Evolutionary conservation across 192 early-diverging fungal species (phyloP).

Genomic region (Phycomyces blakesleeanus): DNA sequence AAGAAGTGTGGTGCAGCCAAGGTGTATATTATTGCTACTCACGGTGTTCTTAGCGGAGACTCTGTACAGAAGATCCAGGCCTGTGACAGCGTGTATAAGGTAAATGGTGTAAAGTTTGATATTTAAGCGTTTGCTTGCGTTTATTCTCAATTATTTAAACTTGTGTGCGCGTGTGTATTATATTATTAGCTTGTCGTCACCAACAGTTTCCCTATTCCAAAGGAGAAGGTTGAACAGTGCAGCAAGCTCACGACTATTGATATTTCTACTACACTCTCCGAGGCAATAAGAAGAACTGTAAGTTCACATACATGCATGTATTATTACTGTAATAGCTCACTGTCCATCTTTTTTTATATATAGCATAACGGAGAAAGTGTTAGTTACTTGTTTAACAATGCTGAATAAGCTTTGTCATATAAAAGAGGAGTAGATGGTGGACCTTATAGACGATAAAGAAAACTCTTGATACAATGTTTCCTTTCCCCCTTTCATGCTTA

Average conservation of each 20-base stretch:
- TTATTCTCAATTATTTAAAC: not conserved
- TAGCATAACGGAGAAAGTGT: constrained; percentile 38
- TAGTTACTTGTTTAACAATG: constrained; percentile 32
- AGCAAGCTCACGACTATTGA: constrained; percentile 85
- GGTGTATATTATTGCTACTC: constrained; percentile 89
- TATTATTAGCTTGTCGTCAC: constrained; percentile 74
- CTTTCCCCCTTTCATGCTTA: no score
- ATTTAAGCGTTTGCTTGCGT: constrained; percentile 8
- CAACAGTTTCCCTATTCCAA: constrained; percentile 83
- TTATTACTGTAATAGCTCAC: constrained; percentile 1
- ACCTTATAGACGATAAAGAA: no score
- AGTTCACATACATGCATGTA: not conserved
- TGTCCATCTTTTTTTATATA: constrained; percentile 3
- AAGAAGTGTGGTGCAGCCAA: constrained; percentile 72
- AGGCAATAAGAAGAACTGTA: constrained; percentile 77
- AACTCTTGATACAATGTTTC: no score
- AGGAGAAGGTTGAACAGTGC: constrained; percentile 63
- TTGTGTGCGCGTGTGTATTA: no score
- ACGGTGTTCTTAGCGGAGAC: constrained; percentile 89
- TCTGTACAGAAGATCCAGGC: constrained; percentile 80
- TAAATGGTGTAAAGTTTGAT: constrained; percentile 6
- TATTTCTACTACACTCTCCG: constrained; percentile 84
- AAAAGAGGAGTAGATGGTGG: no score
- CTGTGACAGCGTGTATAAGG: constrained; percentile 33
- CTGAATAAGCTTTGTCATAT: constrained; percentile 9